phyloP scores from a whole-genome alignment of 352 stramenopile genomes.

The Phytophthora parvispora region DNA sequence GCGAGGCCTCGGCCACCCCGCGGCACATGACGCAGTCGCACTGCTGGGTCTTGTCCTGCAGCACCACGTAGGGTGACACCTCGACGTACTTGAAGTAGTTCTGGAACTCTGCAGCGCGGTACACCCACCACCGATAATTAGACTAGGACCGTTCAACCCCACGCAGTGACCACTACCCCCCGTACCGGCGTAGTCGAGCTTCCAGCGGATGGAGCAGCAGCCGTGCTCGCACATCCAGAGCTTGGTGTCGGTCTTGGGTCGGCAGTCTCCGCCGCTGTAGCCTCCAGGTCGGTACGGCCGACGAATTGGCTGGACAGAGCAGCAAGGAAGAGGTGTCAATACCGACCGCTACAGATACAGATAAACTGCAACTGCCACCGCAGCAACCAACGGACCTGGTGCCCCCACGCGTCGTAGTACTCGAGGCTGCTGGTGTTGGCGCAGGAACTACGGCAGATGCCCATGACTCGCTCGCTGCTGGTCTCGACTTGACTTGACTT shows the following conservation, averaged over 20 bases:
- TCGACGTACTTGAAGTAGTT: slow-evolving; percentile 74
- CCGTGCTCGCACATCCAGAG: slow-evolving; percentile 72
- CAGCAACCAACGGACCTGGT: slow-evolving; percentile 40
- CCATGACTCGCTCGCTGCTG: slow-evolving; percentile 38
- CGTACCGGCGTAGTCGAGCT: slow-evolving; percentile 76
- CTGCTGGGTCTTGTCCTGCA: slow-evolving; percentile 59
- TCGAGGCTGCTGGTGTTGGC: slow-evolving; percentile 58
- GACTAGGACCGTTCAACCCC: too few species aligned
- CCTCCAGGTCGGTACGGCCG: slow-evolving; percentile 27
- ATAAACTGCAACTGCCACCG: neutral
- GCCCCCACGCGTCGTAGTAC: slow-evolving; percentile 74
- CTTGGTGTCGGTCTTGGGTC: slow-evolving; percentile 38
- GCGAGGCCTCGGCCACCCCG: slow-evolving; percentile 36
- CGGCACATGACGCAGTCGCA: slow-evolving; percentile 76
- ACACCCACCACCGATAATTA: too few species aligned
- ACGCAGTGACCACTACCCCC: neutral
- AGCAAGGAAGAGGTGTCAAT: neutral
- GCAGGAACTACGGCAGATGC: slow-evolving; percentile 64
- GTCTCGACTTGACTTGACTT: neutral
- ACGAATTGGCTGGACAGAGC: slow-evolving; percentile 15
- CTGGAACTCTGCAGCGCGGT: slow-evolving; percentile 51
- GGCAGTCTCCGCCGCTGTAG: slow-evolving; percentile 4
- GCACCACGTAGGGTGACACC: slow-evolving; percentile 72
- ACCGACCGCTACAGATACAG: neutral
- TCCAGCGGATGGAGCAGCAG: slow-evolving; percentile 81